Evolutionary conservation across 768 basidiomycete genomes (phyloP).

Genomic region (Pleurotus salmoneostramineus): DNA sequence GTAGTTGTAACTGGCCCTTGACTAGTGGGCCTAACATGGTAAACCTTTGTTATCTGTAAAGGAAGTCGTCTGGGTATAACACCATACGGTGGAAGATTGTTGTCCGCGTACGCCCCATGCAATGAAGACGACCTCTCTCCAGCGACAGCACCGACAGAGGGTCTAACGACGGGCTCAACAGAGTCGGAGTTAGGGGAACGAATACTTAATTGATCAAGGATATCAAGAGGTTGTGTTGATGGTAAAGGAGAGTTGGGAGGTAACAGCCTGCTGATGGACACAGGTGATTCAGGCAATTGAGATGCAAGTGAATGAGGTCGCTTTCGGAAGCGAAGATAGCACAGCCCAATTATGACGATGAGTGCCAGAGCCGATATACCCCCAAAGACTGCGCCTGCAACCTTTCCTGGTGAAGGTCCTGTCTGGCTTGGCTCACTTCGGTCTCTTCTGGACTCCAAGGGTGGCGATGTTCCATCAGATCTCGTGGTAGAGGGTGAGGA

Average conservation of each 20-base stretch:
- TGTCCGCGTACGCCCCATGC: neutral
- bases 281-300: neutral
- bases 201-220: neutral
- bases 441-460: too few species aligned
- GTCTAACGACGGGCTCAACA: too few species aligned
- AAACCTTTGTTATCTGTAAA: neutral
- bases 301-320: neutral
- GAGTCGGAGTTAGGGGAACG: neutral
- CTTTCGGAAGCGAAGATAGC: neutral
- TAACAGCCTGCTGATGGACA: neutral
- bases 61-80: neutral
- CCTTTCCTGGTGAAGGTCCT: neutral
- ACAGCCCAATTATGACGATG: neutral
- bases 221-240: neutral
- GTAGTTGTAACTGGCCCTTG: neutral
- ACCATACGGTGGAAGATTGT: neutral
- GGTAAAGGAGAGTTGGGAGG: neutral
- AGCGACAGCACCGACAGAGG: neutral
- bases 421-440: neutral
- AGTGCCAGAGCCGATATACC: neutral
- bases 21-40: neutral
- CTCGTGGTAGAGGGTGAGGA: too few species aligned
- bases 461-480: too few species aligned
- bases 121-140: neutral
- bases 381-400: neutral